These are phyloP conservation scores for Salix udensis DNA, from an alignment of 345 rosid species.

Conservation along the genomic window DNA sequence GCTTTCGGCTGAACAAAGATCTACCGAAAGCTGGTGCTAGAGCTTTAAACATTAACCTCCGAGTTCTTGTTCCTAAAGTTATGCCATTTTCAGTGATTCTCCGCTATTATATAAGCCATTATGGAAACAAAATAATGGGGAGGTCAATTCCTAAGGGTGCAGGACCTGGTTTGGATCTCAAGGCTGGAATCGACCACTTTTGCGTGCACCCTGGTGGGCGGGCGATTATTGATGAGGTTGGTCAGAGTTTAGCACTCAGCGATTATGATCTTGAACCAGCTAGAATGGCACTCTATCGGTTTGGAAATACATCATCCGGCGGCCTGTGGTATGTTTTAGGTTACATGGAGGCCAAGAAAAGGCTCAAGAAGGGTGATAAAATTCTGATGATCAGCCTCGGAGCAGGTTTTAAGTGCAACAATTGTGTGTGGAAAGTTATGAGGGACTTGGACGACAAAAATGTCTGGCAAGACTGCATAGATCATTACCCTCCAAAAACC, in stretches of 20 bases:
- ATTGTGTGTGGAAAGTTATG: conserved; percentile 29
- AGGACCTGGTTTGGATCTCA: conserved; percentile 36
- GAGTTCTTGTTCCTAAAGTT: conserved; percentile 21
- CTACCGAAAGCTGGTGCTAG: conserved; percentile 18
- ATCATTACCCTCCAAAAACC: conserved; percentile 32
- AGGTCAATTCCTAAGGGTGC: conserved; percentile 30
- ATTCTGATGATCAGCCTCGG: conserved; percentile 32
- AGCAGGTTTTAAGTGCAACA: conserved; percentile 34
- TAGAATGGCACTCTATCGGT: conserved; percentile 35
- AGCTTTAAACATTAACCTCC: conserved; percentile 22
- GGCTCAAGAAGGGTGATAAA: conserved; percentile 27
- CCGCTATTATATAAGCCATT: not conserved
- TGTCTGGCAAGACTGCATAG: conserved; percentile 53
- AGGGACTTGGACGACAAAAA: conserved; percentile 22
- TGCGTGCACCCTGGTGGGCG: conserved; percentile 30
- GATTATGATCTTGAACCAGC: conserved; percentile 28
- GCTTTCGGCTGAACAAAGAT: conserved; percentile 26
- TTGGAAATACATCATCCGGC: conserved; percentile 27
- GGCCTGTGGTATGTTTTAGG: conserved; percentile 32
- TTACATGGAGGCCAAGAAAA: conserved; percentile 37
- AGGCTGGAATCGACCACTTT: conserved; percentile 26
- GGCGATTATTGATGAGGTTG: conserved; percentile 27
- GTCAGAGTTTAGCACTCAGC: conserved; percentile 13
- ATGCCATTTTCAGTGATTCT: conserved; percentile 39
- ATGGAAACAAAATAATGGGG: conserved; percentile 10